These are phyloP conservation scores for Lipomyces orientalis DNA, from an alignment of 805 yeast genomes.

Conservation along the genomic window DNA sequence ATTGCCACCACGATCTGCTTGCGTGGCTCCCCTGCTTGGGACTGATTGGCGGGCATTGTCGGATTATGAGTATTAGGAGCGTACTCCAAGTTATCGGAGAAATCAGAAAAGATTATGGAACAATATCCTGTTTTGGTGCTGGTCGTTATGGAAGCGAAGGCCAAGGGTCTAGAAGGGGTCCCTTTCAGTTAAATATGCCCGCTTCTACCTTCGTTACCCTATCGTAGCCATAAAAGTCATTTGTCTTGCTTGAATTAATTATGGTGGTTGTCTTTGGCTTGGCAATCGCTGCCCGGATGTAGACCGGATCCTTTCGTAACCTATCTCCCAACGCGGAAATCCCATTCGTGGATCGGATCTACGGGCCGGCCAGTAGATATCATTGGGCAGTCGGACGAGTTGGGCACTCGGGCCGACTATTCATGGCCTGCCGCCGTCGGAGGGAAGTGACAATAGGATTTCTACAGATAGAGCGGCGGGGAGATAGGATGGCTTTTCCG, in stretches of 20 bases:
- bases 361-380: not conserved
- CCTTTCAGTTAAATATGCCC: not conserved
- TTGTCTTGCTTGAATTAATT: not conserved
- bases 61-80: not conserved
- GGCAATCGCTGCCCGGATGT: not conserved
- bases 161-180: not conserved
- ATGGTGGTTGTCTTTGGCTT: not conserved
- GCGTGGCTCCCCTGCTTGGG: not conserved
- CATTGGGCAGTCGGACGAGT: not conserved
- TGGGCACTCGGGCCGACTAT: not conserved
- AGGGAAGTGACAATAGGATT: slow-evolving; percentile 1
- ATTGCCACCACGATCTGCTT: not conserved
- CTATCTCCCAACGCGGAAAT: not conserved
- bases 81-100: not conserved
- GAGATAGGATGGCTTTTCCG: not conserved
- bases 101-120: not conserved
- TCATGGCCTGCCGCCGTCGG: not conserved
- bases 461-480: not conserved
- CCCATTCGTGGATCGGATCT: slow-evolving; percentile 1
- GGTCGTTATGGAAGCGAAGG: not conserved
- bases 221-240: not conserved
- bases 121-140: not conserved
- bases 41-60: not conserved
- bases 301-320: slow-evolving; percentile 1
- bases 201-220: not conserved